These are phyloP conservation scores for Pichia sp. DNA, from an alignment of 1,139 yeast genomes.

Conservation along the genomic window DNA sequence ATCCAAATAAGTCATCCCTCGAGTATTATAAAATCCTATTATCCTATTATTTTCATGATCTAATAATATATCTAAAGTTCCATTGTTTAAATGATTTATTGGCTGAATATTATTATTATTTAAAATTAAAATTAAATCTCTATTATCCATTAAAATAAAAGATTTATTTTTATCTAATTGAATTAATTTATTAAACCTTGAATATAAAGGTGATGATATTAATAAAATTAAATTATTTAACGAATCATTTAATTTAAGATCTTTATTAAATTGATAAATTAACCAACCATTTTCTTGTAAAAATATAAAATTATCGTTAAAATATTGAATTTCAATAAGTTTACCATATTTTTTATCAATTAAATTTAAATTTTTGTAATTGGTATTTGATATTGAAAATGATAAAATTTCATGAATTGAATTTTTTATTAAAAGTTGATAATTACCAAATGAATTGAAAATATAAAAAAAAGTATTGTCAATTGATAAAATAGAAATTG, in stretches of 20 bases:
- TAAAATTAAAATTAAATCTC: constrained; percentile 17
- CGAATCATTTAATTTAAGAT: constrained; percentile 2
- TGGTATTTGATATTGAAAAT: too few relatives aligned
- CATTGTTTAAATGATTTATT: constrained; percentile 4
- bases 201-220: constrained; percentile 22
- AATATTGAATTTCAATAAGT: constrained; percentile 11
- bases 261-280: constrained; percentile 17
- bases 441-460: constrained; percentile 19
- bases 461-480: constrained; percentile 17
- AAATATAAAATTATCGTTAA: constrained; percentile 15
- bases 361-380: background rate
- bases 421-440: constrained; percentile 7
- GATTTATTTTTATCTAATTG: constrained; percentile 9
- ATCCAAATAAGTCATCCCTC: background rate
- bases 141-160: constrained; percentile 19
- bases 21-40: background rate
- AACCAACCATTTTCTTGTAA: constrained; percentile 27
- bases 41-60: background rate
- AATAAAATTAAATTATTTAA: constrained; percentile 7
- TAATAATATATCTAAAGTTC: background rate
- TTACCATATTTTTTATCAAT: too few relatives aligned
- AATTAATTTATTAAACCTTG: constrained; percentile 17
- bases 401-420: too few relatives aligned
- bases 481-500: constrained; percentile 18
- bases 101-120: constrained; percentile 19